Percentiles rank a stretch among this genome's conserved stretches.
Evolutionary conservation across 176 grass and related monocot species (phyloP).

Genomic region (Musa acuminata): DNA sequence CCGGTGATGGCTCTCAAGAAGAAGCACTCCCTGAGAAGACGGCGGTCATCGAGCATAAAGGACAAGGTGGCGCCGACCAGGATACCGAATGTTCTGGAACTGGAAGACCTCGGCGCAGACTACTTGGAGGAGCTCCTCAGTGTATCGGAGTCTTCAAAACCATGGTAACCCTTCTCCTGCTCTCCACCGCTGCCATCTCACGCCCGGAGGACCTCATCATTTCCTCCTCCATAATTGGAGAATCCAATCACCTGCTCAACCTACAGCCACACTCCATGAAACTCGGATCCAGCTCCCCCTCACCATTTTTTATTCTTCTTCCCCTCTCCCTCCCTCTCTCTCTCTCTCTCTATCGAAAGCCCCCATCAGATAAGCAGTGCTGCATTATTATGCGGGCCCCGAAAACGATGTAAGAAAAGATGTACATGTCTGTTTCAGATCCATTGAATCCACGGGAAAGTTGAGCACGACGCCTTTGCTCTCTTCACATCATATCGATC

Average conservation of each 20-base stretch:
- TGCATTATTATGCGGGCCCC: neutral
- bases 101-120: slow-evolving; percentile 63
- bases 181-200: no score
- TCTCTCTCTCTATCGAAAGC: no score
- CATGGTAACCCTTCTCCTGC: neutral
- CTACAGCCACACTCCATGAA: no score
- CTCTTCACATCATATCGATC: no score
- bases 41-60: slow-evolving; percentile 32
- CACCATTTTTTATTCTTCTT: neutral
- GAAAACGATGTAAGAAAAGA: neutral
- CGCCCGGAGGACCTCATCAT: no score
- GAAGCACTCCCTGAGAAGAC: slow-evolving; percentile 54
- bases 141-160: slow-evolving; percentile 24
- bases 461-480: neutral
- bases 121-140: slow-evolving; percentile 77
- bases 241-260: neutral
- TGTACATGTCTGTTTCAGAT: neutral
- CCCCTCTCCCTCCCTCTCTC: no score
- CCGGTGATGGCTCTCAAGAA: slow-evolving; percentile 59
- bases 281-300: no score
- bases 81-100: slow-evolving; percentile 37
- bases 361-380: no score
- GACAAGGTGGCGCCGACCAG: neutral
- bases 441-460: neutral
- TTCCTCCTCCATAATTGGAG: no score